Conservation (phyloP, 2,329 filamentous ascomycete species). For the Aspergillus sp. region DNA sequence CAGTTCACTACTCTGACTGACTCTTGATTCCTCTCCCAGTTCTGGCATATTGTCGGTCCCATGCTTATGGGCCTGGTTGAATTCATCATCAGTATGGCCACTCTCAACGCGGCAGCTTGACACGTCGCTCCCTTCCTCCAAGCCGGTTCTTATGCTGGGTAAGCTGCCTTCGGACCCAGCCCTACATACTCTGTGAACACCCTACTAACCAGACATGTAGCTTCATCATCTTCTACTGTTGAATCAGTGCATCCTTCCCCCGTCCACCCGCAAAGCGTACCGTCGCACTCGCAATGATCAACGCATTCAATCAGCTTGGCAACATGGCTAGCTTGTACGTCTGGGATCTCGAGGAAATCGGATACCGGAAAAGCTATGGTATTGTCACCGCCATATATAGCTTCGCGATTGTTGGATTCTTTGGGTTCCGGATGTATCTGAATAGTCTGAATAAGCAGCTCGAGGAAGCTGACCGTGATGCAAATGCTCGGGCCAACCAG, state of each 20-base stretch:
- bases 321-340: too few species aligned
- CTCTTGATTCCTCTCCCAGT: conserved; percentile 44
- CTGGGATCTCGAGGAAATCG: too few species aligned
- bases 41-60: conserved; percentile 51
- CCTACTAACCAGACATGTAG: too few species aligned
- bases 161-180: too few species aligned
- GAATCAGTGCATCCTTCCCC: conserved; percentile 49
- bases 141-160: conserved; percentile 53
- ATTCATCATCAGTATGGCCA: conserved; percentile 52
- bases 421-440: conserved; percentile 39
- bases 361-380: conserved; percentile 46
- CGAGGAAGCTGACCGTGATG: conserved; percentile 47
- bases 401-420: conserved; percentile 37
- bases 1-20: too few species aligned
- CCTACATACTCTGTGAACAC: too few species aligned
- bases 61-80: conserved; percentile 49
- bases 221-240: too few species aligned
- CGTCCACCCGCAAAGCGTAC: conserved; percentile 53
- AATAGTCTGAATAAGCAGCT: conserved; percentile 47
- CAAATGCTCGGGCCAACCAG: conserved; percentile 40
- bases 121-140: conserved; percentile 55
- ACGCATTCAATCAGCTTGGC: conserved; percentile 49
- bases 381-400: conserved; percentile 35
- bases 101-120: conserved; percentile 46
- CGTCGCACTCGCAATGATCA: conserved; percentile 52